Evolutionary conservation across 169 alveolate species (phyloP), one percentile per base, ranked within the genome.

Genomic region (Eimeria tenella): DNA sequence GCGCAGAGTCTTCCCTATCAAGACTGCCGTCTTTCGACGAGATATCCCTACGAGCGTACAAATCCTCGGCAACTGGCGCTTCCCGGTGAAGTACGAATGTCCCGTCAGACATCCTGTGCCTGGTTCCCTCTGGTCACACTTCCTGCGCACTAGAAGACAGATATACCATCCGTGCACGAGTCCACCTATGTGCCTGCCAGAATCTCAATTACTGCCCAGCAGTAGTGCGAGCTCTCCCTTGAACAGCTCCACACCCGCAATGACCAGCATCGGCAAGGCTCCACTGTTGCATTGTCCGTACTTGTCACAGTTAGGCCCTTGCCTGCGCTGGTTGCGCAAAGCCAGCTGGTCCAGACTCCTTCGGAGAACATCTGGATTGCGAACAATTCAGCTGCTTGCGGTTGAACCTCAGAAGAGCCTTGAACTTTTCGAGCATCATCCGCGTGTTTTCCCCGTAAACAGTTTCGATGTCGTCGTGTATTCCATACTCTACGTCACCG

Each of bases 351-450:
- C 91, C 79, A 84, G 91, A 31, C 63, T 62, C 62, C 79, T 23
- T 15, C 7, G 81, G 91, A 31, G 91, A 84, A 62, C 91, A 84
- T 49, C 91, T 84, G 15, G 91, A 84, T 62, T 84, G 91, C 6
- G 91, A 62, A 62, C 79, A 84, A 50, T 63, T 84, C 5, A 84
- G 58, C 63, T 84, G 91, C 52, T 84, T 84, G 55, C 42, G 91
- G 62, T 84, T 84, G 42, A 62, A 84, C n/a, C 79, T 75, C 62
- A 60, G 81, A 60, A 84, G 79, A 49, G 91, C 91, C 63, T 84
- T 75, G 91, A 84, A 84, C 91, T 84, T 84, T 62, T 84, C 91
- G 62, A 84, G 91, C 91, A 84, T 62, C 91, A 60, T 84, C 63
- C 91, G 91, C 79, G 91, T 84, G 81, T 84, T 84, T 23, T 84